These are phyloP conservation scores for Brachypodium distachyon DNA, from an alignment of 202 grass and related monocot species.

Conservation along the genomic window DNA sequence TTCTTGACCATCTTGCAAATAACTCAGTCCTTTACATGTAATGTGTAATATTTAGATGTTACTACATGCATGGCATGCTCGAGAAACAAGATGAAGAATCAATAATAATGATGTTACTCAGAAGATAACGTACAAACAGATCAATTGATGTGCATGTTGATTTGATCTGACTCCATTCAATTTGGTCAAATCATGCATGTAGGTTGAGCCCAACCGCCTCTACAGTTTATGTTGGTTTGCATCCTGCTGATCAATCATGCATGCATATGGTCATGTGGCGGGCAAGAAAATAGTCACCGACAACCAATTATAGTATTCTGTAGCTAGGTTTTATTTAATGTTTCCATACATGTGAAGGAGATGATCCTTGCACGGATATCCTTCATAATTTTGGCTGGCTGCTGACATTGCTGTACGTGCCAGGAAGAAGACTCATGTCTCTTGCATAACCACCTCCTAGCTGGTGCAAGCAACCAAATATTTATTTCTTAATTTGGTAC, in stretches of 20 bases:
- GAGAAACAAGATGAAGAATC: not conserved
- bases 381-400: not conserved
- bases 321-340: not conserved
- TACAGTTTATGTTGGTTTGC: not conserved
- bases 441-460: not conserved
- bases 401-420: not conserved
- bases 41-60: not conserved
- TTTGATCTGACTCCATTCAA: conserved; percentile 4
- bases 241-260: not conserved
- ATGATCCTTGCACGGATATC: not conserved
- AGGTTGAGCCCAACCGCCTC: not conserved
- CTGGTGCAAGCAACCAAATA: not conserved
- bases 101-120: not conserved
- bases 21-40: not conserved
- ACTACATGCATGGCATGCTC: not conserved
- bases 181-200: not conserved
- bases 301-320: not conserved
- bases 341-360: not conserved
- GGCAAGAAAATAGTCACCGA: not conserved
- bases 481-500: not conserved
- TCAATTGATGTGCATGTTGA: not conserved
- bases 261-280: not conserved
- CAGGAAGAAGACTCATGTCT: not conserved
- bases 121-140: not conserved
- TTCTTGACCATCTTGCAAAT: not conserved